Percentiles rank a stretch among this genome's conserved stretches.
phyloP scores from a whole-genome alignment of 2,329 filamentous ascomycete genomes.

The Hysterium pulicare region DNA sequence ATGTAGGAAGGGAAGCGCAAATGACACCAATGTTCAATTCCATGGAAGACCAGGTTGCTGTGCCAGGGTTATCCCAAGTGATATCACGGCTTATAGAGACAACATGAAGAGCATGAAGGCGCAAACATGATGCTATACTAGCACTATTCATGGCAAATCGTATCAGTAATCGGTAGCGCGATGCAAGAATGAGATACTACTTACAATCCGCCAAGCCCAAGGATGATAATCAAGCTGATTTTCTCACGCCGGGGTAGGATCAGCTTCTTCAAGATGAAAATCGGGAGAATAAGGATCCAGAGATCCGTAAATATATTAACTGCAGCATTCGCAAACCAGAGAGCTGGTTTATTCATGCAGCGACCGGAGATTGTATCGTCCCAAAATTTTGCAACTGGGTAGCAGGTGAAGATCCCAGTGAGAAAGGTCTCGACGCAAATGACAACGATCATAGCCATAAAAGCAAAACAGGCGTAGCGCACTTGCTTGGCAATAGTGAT shows the following conservation, averaged over 20 bases:
- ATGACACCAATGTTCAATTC: conserved; percentile 31
- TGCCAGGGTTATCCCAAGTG: conserved; percentile 27
- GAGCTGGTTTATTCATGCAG: conserved; percentile 13
- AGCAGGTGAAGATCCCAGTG: conserved; percentile 12
- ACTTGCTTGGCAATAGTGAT: conserved; percentile 11
- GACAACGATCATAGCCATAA: conserved; percentile 7
- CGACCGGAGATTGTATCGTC: conserved; percentile 12
- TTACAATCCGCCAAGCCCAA: conserved; percentile 32
- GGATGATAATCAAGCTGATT: conserved; percentile 24
- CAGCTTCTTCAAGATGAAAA: conserved; percentile 19
- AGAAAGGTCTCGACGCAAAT: conserved; percentile 11
- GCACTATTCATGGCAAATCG: conserved; percentile 12
- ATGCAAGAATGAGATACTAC: conserved; percentile 1
- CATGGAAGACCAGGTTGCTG: conserved; percentile 24
- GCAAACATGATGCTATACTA: conserved; percentile 17
- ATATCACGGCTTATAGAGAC: conserved; percentile 20
- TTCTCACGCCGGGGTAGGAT: conserved; percentile 23
- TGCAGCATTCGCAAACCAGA: conserved; percentile 16
- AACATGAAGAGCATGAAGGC: conserved; percentile 19
- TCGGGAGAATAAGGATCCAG: conserved; percentile 13
- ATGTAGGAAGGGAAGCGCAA: conserved; percentile 26
- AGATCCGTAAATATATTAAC: conserved; percentile 16
- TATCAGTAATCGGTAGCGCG: background rate
- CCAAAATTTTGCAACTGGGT: conserved; percentile 18
- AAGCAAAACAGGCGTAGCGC: conserved; percentile 7